Evolutionary conservation across 768 basidiomycete species (phyloP).

Genomic region (Tricholoma hemisulphureum): DNA sequence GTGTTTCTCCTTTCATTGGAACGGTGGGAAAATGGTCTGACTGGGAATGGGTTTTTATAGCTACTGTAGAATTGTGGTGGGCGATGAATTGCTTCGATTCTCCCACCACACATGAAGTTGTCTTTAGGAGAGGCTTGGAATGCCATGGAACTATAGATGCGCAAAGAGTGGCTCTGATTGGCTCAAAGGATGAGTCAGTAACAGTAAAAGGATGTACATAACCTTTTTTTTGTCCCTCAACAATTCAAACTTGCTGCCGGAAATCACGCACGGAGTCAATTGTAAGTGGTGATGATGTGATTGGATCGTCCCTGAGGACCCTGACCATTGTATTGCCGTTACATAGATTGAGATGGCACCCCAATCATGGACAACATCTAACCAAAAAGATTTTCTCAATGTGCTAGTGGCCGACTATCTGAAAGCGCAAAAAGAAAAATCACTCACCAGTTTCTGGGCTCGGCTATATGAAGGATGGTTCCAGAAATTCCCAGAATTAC

Average conservation of each 20-base stretch:
- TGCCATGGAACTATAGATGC: background rate
- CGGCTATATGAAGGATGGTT: no score
- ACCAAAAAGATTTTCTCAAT: conserved; percentile 11
- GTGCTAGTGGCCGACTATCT: background rate
- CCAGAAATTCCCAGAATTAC: background rate
- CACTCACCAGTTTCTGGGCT: background rate
- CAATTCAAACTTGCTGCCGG: background rate
- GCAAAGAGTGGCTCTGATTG: no score
- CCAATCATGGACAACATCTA: conserved; percentile 19
- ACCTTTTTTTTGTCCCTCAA: background rate
- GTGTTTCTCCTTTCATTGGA: background rate
- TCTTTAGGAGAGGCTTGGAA: background rate
- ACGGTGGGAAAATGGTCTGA: background rate
- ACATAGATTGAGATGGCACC: background rate
- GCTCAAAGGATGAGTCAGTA: no score
- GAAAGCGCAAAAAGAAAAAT: background rate
- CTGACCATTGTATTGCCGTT: background rate
- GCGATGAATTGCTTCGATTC: no score
- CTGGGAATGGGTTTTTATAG: background rate
- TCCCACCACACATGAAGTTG: background rate
- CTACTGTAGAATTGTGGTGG: background rate
- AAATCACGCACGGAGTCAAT: background rate
- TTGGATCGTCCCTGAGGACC: background rate
- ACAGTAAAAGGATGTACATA: no score
- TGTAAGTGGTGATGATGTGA: background rate